Conservation (phyloP, 495 filamentous ascomycete species). For the Podospora appendiculata region DNA sequence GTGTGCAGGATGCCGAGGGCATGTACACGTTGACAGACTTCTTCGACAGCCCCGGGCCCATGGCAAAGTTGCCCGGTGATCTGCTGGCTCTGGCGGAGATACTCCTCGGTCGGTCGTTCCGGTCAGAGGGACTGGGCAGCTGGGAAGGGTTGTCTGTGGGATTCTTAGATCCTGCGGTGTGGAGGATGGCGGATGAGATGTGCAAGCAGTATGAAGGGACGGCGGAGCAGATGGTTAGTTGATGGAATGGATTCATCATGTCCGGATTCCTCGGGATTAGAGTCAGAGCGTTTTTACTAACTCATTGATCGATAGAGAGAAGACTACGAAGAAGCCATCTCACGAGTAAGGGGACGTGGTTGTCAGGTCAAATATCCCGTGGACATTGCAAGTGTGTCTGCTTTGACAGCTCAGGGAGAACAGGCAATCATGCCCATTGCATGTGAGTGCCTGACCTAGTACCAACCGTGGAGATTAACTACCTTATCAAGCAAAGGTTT, state of each 20-base stretch:
- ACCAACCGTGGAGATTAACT: neutral
- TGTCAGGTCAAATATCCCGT: constrained; percentile 5
- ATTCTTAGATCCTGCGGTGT: constrained; percentile 18
- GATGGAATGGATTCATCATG: no score
- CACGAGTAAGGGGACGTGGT: neutral
- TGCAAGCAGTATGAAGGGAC: constrained; percentile 8
- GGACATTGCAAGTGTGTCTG: neutral
- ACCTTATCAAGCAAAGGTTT: neutral
- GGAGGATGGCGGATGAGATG: constrained; percentile 12
- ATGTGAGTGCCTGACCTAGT: constrained; percentile 2
- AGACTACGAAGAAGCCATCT: constrained; percentile 3
- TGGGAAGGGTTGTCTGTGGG: constrained; percentile 18
- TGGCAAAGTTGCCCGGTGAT: constrained; percentile 26
- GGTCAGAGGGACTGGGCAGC: neutral
- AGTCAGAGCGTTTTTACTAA: neutral
- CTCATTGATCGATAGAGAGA: neutral
- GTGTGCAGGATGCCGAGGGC: constrained; percentile 4
- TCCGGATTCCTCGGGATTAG: no score
- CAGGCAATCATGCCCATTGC: constrained; percentile 16
- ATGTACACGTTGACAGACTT: constrained; percentile 11
- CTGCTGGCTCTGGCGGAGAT: constrained; percentile 14
- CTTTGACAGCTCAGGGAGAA: constrained; percentile 8
- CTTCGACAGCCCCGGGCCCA: constrained; percentile 24
- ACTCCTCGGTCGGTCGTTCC: constrained; percentile 6
- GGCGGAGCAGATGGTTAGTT: constrained; percentile 19